These are phyloP conservation scores for Phytophthora nicotianae DNA, from an alignment of 352 stramenopile species.

Conservation along the genomic window DNA sequence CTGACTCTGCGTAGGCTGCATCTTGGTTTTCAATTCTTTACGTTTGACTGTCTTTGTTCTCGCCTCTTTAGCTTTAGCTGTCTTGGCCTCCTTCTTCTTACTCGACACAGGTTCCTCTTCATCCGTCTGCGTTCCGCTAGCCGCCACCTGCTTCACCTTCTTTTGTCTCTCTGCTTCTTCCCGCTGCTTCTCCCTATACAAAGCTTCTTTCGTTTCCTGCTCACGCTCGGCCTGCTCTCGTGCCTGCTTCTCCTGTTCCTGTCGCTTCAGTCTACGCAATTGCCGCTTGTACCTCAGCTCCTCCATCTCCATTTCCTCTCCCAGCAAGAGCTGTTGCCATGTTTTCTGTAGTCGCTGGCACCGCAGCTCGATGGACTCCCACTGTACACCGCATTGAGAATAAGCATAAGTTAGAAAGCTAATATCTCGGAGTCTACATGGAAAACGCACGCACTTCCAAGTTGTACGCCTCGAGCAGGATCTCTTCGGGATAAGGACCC, in stretches of 20 bases:
- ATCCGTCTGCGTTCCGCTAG: conserved; percentile 14
- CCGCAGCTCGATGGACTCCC: conserved; percentile 65
- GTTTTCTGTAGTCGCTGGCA: conserved; percentile 60
- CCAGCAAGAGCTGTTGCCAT: conserved; percentile 54
- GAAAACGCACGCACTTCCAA: conserved; percentile 48
- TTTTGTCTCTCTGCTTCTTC: conserved; percentile 10
- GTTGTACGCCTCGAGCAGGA: conserved; percentile 64
- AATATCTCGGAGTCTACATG: not conserved
- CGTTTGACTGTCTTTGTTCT: conserved; percentile 10
- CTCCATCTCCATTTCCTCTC: conserved; percentile 60
- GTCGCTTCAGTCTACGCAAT: conserved; percentile 27
- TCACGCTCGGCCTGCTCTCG: conserved; percentile 15
- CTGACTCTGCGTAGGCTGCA: conserved; percentile 7
- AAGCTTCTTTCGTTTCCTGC: conserved; percentile 6
- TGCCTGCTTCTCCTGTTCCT: conserved; percentile 27
- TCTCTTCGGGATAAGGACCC: conserved; percentile 46
- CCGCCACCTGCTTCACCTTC: conserved; percentile 17
- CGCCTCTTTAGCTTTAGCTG: conserved; percentile 10
- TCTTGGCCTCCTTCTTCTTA: conserved; percentile 11
- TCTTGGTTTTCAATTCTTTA: conserved; percentile 10
- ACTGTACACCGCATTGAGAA: conserved; percentile 43
- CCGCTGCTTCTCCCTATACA: not conserved
- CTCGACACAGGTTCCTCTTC: conserved; percentile 17
- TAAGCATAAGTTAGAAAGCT: conserved; percentile 8
- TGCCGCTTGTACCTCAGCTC: conserved; percentile 43